Evolutionary conservation across 2,329 filamentous ascomycete species (phyloP), one percentile per base, ranked within the genome.

Genomic region (Hypoxylon sp.): DNA sequence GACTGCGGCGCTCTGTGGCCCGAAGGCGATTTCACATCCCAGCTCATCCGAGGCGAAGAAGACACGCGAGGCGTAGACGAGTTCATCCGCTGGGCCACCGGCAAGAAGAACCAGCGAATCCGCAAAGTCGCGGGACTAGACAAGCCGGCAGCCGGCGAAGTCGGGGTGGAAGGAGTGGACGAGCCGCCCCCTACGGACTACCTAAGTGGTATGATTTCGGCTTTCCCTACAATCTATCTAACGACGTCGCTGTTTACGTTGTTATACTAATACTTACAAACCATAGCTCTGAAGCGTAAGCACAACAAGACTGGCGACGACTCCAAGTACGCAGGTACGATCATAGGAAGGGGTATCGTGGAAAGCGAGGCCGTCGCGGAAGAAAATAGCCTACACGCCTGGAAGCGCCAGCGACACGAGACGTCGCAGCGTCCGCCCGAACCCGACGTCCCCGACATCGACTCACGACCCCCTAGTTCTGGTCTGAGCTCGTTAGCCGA

Each of bases 221-320:
- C 29, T 29, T 27, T 55, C 15, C 54, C 11, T 56, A 35, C 39
- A 21, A 47, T 31, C 15, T 24, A 21, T 24, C 39, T 21, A 6
- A 8, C 2, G 10, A 31, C 15, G 19, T 48, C 13, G 29, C 31
- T 15, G n/a, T 27, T 27, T 27, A 27, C 24, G 24, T 27, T 27
- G 24, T 27, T 32, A 44, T 57, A 17, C 65, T 71, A 54, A 71
- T 46, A 24, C 37, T 44, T 2, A 3, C 11, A 1, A 48, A 53
- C 13, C n/a, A 55, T 71, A 92, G 92, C 90, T 3, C 83, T 98
- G 46, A 98, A 97, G 80, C 96, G 94, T 81, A 97, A 97, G 77
- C 93, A 97, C 79, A 94, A 91, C 81, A 97, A 96, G 74, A 92
- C 92, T 0, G 93, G 92, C 69, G 93, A 97, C 75, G 94, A 97